These are phyloP conservation scores for Ettlia oleoabundans DNA, from an alignment of 139 green algal genomes.

Conservation along the genomic window DNA sequence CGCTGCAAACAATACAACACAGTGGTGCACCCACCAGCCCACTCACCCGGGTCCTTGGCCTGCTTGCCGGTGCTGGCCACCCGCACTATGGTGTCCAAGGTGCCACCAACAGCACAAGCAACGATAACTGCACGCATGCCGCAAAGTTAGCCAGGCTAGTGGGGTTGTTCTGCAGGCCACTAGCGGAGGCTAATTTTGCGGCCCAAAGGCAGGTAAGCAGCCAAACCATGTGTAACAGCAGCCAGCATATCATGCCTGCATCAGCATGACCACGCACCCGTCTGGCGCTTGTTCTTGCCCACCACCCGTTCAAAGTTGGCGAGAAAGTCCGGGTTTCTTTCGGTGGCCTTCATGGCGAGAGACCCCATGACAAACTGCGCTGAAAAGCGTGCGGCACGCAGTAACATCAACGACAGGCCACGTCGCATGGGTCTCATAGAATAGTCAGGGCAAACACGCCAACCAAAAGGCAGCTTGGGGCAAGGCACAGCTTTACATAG, in stretches of 20 bases:
- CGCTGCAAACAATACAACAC: too few species aligned
- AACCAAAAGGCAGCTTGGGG: too few species aligned
- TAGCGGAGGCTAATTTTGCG: too few species aligned
- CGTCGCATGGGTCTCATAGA: neutral
- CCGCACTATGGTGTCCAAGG: conserved; percentile 60
- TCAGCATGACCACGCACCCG: too few species aligned
- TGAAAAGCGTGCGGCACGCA: neutral
- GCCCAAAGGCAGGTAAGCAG: too few species aligned
- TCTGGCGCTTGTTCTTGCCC: conserved; percentile 45
- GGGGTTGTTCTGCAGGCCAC: too few species aligned
- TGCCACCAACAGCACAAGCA: conserved; percentile 55
- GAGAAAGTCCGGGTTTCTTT: conserved; percentile 71
- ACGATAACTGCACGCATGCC: conserved; percentile 35
- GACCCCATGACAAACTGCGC: conserved; percentile 61
- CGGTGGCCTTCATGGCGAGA: conserved; percentile 72
- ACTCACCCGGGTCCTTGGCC: conserved; percentile 57
- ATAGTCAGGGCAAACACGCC: too few species aligned
- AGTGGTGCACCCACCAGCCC: neutral
- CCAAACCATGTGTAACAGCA: too few species aligned
- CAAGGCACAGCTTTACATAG: too few species aligned
- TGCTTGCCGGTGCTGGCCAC: conserved; percentile 44
- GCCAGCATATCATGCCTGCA: too few species aligned
- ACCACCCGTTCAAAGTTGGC: conserved; percentile 41
- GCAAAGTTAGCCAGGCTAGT: too few species aligned
- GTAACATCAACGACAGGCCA: neutral